phyloP scores from a whole-genome alignment of 2,329 filamentous ascomycete species.

The Talaromyces marneffei region DNA sequence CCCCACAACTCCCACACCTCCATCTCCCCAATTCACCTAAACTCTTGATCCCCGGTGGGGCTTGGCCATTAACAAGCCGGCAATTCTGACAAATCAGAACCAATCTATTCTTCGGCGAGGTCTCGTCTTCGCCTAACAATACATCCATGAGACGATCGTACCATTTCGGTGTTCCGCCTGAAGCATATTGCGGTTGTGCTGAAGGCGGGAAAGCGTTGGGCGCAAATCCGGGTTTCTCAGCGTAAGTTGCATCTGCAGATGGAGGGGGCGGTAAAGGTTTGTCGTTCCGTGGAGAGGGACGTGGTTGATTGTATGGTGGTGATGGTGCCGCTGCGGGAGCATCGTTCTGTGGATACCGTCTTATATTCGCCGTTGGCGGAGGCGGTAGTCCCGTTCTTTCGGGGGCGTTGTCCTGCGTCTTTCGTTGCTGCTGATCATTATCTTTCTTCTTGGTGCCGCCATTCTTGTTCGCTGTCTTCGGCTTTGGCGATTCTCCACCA shows the following conservation, averaged over 20 bases:
- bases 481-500: constrained; percentile 56
- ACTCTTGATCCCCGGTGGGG: constrained; percentile 74
- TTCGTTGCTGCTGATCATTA: neutral
- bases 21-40: constrained; percentile 77
- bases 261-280: constrained; percentile 15
- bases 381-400: constrained; percentile 50
- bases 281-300: neutral
- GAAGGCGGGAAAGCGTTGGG: constrained; percentile 41
- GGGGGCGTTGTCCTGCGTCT: neutral
- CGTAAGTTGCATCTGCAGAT: constrained; percentile 11
- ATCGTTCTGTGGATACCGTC: constrained; percentile 18
- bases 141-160: constrained; percentile 92
- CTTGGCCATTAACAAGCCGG: constrained; percentile 88
- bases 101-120: constrained; percentile 80
- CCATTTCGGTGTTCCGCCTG: constrained; percentile 57
- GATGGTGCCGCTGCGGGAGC: neutral
- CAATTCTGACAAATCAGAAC: constrained; percentile 79
- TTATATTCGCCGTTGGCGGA: constrained; percentile 62
- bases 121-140: constrained; percentile 91
- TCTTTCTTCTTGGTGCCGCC: constrained; percentile 20
- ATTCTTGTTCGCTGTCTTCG: constrained; percentile 14
- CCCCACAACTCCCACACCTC: constrained; percentile 80
- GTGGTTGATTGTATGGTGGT: neutral
- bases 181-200: constrained; percentile 29
- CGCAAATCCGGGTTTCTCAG: constrained; percentile 42